A percentile compares a stretch with the other conserved stretches of the same genome.
These are phyloP conservation scores for Vitis hybrid DNA, from an alignment of 177 flowering plant species.

Conservation along the genomic window DNA sequence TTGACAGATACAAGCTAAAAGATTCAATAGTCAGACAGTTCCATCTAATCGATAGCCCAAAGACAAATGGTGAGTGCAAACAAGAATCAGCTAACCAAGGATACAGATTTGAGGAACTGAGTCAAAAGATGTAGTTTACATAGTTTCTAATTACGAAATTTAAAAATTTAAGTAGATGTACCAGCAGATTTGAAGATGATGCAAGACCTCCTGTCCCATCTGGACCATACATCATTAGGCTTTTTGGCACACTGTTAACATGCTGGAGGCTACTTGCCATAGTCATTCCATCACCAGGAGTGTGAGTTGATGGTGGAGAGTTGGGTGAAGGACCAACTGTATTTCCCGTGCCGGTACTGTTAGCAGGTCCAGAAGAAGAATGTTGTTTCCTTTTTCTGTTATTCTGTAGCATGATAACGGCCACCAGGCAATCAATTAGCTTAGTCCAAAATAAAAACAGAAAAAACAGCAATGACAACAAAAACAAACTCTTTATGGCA, in stretches of 20 bases:
- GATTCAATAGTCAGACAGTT: too few species aligned
- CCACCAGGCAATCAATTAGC: constrained; percentile 7
- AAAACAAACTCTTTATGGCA: not conserved
- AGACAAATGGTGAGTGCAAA: not conserved
- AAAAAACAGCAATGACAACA: not conserved
- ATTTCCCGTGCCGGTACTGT: constrained; percentile 90
- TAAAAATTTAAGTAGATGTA: constrained; percentile 21
- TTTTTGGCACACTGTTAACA: constrained; percentile 56
- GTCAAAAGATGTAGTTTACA: not conserved
- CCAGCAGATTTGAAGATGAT: constrained; percentile 82
- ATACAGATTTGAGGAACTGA: constrained; percentile 1
- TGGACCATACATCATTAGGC: constrained; percentile 63
- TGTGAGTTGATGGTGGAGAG: constrained; percentile 87
- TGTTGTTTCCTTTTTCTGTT: constrained; percentile 82
- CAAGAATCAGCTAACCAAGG: not conserved
- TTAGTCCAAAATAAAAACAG: not conserved
- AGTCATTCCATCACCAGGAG: constrained; percentile 80
- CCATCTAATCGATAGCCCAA: too few species aligned
- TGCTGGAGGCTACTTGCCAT: constrained; percentile 54
- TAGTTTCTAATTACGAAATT: not conserved
- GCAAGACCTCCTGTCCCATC: constrained; percentile 76
- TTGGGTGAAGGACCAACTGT: constrained; percentile 84
- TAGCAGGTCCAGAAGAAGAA: constrained; percentile 90
- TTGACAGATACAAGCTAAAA: too few species aligned
- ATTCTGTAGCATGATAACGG: constrained; percentile 37